A percentile compares a stretch with the other conserved stretches of the same genome.
These are phyloP conservation scores for Delitschia confertaspora DNA, from an alignment of 495 filamentous ascomycete genomes.

Conservation along the genomic window DNA sequence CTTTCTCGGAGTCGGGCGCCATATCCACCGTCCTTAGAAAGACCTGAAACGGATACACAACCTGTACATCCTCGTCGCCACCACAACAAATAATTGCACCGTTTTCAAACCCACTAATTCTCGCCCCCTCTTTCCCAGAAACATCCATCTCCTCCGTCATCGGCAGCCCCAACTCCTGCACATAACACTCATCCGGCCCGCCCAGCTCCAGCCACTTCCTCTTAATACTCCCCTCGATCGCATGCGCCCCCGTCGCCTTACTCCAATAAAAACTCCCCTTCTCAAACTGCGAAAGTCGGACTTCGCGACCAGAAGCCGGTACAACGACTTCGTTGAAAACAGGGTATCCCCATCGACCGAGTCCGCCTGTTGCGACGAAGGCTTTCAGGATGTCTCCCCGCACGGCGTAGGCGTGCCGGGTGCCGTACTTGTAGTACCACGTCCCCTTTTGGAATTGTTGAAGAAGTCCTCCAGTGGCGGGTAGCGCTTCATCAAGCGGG, in stretches of 20 bases:
- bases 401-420: slow-evolving; percentile 1
- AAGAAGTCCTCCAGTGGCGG: not conserved
- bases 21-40: not conserved
- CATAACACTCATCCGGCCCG: not conserved
- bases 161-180: slow-evolving; percentile 3
- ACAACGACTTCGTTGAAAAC: slow-evolving; percentile 1
- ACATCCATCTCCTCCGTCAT: slow-evolving; percentile 5
- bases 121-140: not conserved
- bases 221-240: not conserved
- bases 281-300: slow-evolving; percentile 2
- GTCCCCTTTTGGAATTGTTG: slow-evolving; percentile 2
- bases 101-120: slow-evolving; percentile 6
- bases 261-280: slow-evolving; percentile 7
- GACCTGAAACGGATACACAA: not conserved
- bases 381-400: slow-evolving; percentile 2
- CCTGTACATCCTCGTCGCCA: not conserved
- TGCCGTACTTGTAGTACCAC: slow-evolving; percentile 6
- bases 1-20: too few species aligned
- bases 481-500: not conserved
- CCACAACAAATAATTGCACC: slow-evolving; percentile 3
- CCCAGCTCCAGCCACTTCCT: slow-evolving; percentile 5
- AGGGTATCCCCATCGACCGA: slow-evolving; percentile 4
- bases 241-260: slow-evolving; percentile 4
- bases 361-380: not conserved
- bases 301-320: not conserved